Evolutionary conservation across 2,329 filamentous ascomycete genomes (phyloP).

Genomic region (Periglandula ipomoeae): DNA sequence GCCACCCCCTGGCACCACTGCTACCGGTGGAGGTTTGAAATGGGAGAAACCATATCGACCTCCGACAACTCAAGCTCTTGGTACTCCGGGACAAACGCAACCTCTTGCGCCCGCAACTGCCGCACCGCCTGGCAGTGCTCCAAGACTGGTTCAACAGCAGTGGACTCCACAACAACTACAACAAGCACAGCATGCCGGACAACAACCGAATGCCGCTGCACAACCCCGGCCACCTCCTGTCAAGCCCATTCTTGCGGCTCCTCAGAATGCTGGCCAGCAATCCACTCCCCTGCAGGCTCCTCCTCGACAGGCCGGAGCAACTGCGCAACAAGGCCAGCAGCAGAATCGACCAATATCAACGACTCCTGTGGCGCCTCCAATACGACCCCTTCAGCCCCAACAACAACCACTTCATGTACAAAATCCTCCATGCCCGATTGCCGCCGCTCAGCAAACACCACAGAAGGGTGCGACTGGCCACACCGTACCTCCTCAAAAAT

Average conservation of each 20-base stretch:
- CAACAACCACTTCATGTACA: conserved; percentile 13
- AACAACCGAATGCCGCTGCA: background rate
- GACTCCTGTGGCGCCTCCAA: conserved; percentile 26
- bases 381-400: conserved; percentile 22
- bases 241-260: conserved; percentile 24
- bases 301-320: conserved; percentile 16
- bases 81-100: conserved; percentile 12
- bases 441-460: conserved; percentile 22
- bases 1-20: background rate
- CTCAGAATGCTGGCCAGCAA: conserved; percentile 26
- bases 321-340: conserved; percentile 21
- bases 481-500: conserved; percentile 21
- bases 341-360: conserved; percentile 20
- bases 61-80: conserved; percentile 13
- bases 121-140: background rate
- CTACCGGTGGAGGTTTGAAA: conserved; percentile 18
- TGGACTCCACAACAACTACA: conserved; percentile 11
- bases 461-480: conserved; percentile 14
- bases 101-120: conserved; percentile 1
- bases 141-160: conserved; percentile 7
- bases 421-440: conserved; percentile 20
- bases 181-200: background rate
- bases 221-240: conserved; percentile 15
- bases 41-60: conserved; percentile 35
- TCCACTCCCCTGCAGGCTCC: conserved; percentile 26